Evolutionary conservation across 495 filamentous ascomycete genomes (phyloP).

Genomic region (Trichoderma reesei): DNA sequence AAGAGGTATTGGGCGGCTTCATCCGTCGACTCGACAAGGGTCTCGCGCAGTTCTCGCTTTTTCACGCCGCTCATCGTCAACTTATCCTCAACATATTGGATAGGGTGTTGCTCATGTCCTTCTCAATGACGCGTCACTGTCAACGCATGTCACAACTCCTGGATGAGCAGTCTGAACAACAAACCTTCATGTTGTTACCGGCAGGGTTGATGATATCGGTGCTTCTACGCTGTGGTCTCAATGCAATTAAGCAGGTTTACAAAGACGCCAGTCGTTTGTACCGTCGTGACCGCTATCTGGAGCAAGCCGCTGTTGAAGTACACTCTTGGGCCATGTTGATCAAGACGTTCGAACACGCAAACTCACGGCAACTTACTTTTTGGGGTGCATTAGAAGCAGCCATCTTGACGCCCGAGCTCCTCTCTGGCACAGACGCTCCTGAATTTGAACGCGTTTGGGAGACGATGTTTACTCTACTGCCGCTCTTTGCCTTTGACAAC

Average conservation of each 20-base stretch:
- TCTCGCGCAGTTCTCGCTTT: constrained; percentile 9
- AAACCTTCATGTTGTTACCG: constrained; percentile 26
- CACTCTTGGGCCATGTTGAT: constrained; percentile 60
- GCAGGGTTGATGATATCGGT: constrained; percentile 28
- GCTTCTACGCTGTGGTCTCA: constrained; percentile 39
- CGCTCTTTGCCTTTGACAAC: constrained; percentile 65
- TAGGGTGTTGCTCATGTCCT: constrained; percentile 19
- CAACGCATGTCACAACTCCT: constrained; percentile 18
- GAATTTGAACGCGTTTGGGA: constrained; percentile 64
- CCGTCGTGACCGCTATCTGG: constrained; percentile 56
- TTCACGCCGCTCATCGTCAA: neutral
- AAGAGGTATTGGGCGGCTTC: constrained; percentile 36
- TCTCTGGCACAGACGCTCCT: constrained; percentile 36
- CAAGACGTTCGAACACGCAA: constrained; percentile 43
- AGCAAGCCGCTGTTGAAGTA: constrained; percentile 42
- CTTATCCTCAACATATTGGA: neutral
- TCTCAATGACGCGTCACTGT: constrained; percentile 27
- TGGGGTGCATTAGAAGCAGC: constrained; percentile 48
- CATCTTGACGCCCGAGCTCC: constrained; percentile 26
- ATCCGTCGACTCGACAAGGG: constrained; percentile 23
- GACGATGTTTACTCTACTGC: constrained; percentile 62
- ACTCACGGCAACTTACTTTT: constrained; percentile 38
- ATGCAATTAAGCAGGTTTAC: constrained; percentile 49
- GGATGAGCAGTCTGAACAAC: constrained; percentile 30
- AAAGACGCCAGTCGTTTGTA: constrained; percentile 46